A percentile compares a stretch with the other conserved stretches of the same genome.
Conservation (phyloP, 2,329 filamentous ascomycete genomes). For the Xylaria sp. region DNA sequence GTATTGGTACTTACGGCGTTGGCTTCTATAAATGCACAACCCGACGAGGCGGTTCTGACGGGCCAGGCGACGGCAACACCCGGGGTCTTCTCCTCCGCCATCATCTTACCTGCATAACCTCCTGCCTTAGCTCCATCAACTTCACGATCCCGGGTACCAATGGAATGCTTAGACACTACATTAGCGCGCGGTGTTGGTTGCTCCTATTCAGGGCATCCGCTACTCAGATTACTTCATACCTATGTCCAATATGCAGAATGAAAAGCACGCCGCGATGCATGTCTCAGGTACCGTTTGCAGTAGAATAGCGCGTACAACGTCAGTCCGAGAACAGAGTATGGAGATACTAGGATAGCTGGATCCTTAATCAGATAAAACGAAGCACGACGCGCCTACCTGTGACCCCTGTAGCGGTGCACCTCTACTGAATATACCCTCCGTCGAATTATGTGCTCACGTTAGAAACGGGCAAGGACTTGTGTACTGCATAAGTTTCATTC, state of each 20-base stretch:
- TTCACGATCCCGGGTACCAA: too few species aligned
- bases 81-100: too few species aligned
- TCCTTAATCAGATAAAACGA: not conserved
- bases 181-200: too few species aligned
- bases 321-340: not conserved
- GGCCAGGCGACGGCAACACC: too few species aligned
- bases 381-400: slow-evolving; percentile 1
- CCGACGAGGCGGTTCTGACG: too few species aligned
- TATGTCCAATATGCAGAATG: not conserved
- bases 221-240: not conserved
- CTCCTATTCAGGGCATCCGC: too few species aligned
- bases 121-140: too few species aligned
- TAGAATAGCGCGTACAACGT: not conserved
- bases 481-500: not conserved
- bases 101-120: too few species aligned
- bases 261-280: not conserved
- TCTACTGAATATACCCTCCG: not conserved
- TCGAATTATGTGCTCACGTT: not conserved
- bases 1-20: too few species aligned
- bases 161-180: too few species aligned
- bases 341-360: not conserved
- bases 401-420: slow-evolving; percentile 1
- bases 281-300: not conserved
- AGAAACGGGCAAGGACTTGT: not conserved
- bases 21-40: too few species aligned